Evolutionary conservation across 2,329 filamentous ascomycete genomes (phyloP).

Genomic region (Botryotinia convoluta): DNA sequence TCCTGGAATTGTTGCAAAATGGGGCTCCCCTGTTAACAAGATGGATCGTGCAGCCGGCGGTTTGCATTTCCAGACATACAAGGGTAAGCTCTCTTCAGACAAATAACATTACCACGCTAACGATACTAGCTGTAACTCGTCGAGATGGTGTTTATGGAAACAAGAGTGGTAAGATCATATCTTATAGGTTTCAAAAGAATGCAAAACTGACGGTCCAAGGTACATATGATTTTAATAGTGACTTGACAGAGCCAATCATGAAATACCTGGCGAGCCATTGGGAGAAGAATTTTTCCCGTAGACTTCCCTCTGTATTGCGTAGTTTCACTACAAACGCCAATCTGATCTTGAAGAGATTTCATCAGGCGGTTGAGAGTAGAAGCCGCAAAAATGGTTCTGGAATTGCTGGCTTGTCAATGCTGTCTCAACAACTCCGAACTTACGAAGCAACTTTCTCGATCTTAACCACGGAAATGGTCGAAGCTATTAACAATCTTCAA

Average conservation of each 20-base stretch:
- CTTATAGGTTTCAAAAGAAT: too few species aligned
- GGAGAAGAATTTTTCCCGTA: constrained; percentile 41
- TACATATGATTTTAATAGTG: constrained; percentile 1
- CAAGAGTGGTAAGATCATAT: constrained; percentile 33
- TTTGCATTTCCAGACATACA: constrained; percentile 52
- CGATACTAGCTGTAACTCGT: constrained; percentile 46
- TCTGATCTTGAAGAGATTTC: constrained; percentile 42
- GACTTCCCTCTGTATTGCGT: constrained; percentile 43
- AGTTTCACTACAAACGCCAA: constrained; percentile 39
- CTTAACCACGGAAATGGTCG: constrained; percentile 38
- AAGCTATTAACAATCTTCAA: constrained; percentile 46
- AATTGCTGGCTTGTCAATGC: constrained; percentile 42
- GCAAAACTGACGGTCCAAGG: neutral
- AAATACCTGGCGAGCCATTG: constrained; percentile 30
- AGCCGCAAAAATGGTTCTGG: constrained; percentile 42
- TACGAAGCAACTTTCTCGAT: constrained; percentile 44
- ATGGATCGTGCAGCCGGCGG: constrained; percentile 45
- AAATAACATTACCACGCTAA: neutral
- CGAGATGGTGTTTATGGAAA: constrained; percentile 49
- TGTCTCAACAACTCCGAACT: constrained; percentile 43
- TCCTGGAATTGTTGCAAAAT: constrained; percentile 39
- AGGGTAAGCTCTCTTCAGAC: constrained; percentile 28
- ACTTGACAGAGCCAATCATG: constrained; percentile 26
- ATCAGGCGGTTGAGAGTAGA: constrained; percentile 43
- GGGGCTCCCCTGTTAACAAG: constrained; percentile 41